Base-by-base conservation (phyloP, 352 stramenopile species). In the Globisporangium mamillatum region DNA sequence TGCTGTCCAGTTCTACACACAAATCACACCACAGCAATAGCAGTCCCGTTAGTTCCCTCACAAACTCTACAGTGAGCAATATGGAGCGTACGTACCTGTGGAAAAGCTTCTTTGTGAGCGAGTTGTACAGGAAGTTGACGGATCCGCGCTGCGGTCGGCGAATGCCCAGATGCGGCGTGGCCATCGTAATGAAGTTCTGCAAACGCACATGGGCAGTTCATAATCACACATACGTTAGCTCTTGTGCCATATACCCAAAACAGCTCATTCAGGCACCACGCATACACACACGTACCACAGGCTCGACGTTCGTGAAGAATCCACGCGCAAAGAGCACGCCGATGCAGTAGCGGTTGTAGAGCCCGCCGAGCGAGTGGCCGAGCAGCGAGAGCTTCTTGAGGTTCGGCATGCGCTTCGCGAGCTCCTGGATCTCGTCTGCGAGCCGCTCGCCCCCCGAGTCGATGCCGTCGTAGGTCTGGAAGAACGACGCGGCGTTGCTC, bases 181-280 rank as follows among this genome's bases (percentile, higher is more conserved):
- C 86, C 41, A 94, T 70, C 44, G 86, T 89, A 57, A 95, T 82
- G 50, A 95, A 92, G 68, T 93, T 95, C 87, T 94, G 69, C 41
- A 66, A 32, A 32, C 0, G 64, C 8, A 22, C 6, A 46, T 24
- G 38, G 38, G 12, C 12, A 46, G 38, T 46, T 46, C 4, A 60
- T 14, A 63, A 18, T 38, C 5, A 56, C 10, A 55, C 64, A 44
- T 34, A 60, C 32, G n/a, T 38, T 32, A 25, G 58, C 41, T 0
- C 16, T 50, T n/a, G 16, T n/a, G n/a, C 41, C 16, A 14, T 25
- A 14, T 25, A 60, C 25, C 2, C 38, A 36, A 9, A 36, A 9
- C 12, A 64, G 18, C 32, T 18, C 48, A 60, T 20, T 22, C 46
- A 34, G 63, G 27, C 18, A 16, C 38, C 14, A 38, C 25, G 22